phyloP scores from a whole-genome alignment of 2,329 filamentous ascomycete species.

The Aaosphaeria arxii region DNA sequence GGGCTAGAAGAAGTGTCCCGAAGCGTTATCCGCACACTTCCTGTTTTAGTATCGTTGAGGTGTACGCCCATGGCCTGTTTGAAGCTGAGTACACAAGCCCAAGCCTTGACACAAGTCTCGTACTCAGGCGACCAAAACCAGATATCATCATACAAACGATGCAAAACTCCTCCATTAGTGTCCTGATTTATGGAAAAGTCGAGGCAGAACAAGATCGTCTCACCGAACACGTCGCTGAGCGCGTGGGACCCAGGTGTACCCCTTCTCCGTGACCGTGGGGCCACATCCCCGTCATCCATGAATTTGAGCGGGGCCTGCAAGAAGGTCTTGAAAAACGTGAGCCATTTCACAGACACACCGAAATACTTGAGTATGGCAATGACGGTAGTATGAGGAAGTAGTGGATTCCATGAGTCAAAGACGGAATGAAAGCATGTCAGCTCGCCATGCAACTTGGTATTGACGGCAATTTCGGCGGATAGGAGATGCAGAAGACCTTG shows the following conservation, averaged over 20 bases:
- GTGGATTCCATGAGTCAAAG: slow-evolving; percentile 29
- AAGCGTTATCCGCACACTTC: slow-evolving; percentile 35
- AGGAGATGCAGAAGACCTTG: slow-evolving; percentile 29
- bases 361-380: slow-evolving; percentile 44
- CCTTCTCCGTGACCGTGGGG: slow-evolving; percentile 40
- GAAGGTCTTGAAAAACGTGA: slow-evolving; percentile 45
- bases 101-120: slow-evolving; percentile 40
- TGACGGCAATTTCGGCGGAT: slow-evolving; percentile 29
- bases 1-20: background rate
- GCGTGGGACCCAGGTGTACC: slow-evolving; percentile 48
- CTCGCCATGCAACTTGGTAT: slow-evolving; percentile 25
- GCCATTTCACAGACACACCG: slow-evolving; percentile 43
- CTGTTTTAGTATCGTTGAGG: slow-evolving; percentile 43
- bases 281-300: slow-evolving; percentile 26
- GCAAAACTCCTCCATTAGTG: slow-evolving; percentile 41
- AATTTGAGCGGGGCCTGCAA: slow-evolving; percentile 47
- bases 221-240: slow-evolving; percentile 47
- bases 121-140: slow-evolving; percentile 48
- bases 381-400: slow-evolving; percentile 45
- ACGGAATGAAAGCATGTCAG: slow-evolving; percentile 28
- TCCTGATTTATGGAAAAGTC: slow-evolving; percentile 46
- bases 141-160: slow-evolving; percentile 50
- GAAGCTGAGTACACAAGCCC: slow-evolving; percentile 44
- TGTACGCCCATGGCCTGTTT: slow-evolving; percentile 42
- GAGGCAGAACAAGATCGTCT: slow-evolving; percentile 48